These are phyloP conservation scores for Gynochthodes officinalis DNA, from an alignment of 257 asterid species.

Conservation along the genomic window DNA sequence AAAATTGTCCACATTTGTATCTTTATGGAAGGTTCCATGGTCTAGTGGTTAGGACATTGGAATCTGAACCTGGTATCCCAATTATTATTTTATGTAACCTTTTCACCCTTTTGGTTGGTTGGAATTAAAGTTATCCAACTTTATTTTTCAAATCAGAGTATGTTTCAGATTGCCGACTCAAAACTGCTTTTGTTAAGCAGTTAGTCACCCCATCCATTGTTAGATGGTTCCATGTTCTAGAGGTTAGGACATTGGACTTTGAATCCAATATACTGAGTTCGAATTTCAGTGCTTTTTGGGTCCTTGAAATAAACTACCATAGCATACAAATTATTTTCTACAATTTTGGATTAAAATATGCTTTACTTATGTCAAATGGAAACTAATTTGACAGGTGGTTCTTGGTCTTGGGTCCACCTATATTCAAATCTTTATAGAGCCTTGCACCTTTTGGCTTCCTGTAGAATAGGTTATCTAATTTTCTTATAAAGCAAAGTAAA, in stretches of 20 bases:
- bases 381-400: too few relatives aligned
- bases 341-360: too few relatives aligned
- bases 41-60: conserved; percentile 8
- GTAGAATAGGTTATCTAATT: too few relatives aligned
- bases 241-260: not conserved
- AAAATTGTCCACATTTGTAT: not conserved
- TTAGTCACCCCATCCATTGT: not conserved
- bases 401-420: too few relatives aligned
- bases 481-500: too few relatives aligned
- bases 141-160: not conserved
- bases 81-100: not conserved
- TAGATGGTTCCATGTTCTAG: not conserved
- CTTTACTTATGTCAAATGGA: too few relatives aligned
- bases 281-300: not conserved
- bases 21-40: not conserved
- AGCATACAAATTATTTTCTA: too few relatives aligned
- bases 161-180: not conserved
- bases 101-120: not conserved
- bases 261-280: not conserved
- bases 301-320: not conserved
- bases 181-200: not conserved
- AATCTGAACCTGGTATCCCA: not conserved
- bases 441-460: too few relatives aligned
- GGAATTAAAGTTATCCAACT: not conserved
- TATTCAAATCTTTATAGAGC: too few relatives aligned